Base-by-base conservation (phyloP, 148 eudicot genomes). In the Persicaria maculosa region DNA sequence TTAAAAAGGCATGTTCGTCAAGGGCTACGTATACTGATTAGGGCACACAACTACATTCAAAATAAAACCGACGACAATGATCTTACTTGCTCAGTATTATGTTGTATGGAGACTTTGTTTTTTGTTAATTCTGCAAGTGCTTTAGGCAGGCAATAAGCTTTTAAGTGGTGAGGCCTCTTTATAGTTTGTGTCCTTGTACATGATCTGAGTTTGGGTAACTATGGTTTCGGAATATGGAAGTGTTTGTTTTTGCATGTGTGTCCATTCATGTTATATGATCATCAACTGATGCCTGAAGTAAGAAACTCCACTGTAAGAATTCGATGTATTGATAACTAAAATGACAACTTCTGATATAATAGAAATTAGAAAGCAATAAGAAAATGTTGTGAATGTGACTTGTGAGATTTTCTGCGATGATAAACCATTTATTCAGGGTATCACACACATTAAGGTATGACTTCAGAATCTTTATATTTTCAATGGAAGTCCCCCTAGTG, bases 1-100 rank as follows among this genome's bases (percentile, higher is more conserved):
- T 31, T 31, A 31, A 31, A 31, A 59, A 20, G 65, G 65, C 65
- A 86, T 91, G 92, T 91, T 85, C 43, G 98, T 91, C 74, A 91
- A 93, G 87, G 92, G 88, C 77, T 93, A 93, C 74, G 87, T 82
- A 44, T 93, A 90, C 89, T 92, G 78, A 86, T 22, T 40, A 59
- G 40, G 10, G 2, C 36, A 31, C 36, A 31, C 36, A 2, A 31
- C 36, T 31, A 2, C 36, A 31, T 31, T 31, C 36, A 31, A 31
- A 31, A 22, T 59, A 36, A 59, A 59, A n/a, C n/a, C 7, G 64
- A 19, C 10, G 9, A 22, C 22, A 9, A 58, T 58, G 3, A 20
- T 25, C 9, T 8, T 61, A n/a, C n/a, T n/a, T n/a, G n/a, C n/a
- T n/a, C n/a, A n/a, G n/a, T n/a, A 1, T 0, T 25, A 61, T 25